A percentile compares a stretch with the other conserved stretches of the same genome.
phyloP scores from a whole-genome alignment of 805 yeast genomes.

The Candida suzukii region DNA sequence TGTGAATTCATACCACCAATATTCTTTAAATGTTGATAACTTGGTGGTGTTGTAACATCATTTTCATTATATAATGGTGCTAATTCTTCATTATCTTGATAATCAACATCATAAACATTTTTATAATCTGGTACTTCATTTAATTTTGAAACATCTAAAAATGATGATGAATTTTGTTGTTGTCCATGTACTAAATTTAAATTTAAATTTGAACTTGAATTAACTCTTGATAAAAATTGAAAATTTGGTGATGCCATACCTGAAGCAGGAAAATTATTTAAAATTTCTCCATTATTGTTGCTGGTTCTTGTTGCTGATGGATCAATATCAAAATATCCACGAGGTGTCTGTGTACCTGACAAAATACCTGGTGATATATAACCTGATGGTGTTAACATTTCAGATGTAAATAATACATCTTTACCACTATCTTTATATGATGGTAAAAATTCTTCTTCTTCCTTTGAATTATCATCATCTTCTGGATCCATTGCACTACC shows the following conservation, averaged over 20 bases:
- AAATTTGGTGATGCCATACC: conserved; percentile 19
- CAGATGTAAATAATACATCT: conserved; percentile 15
- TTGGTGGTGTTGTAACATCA: not conserved
- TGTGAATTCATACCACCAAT: not conserved
- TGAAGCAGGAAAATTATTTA: conserved; percentile 22
- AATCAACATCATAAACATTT: conserved; percentile 22
- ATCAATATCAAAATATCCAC: conserved; percentile 6
- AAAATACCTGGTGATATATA: conserved; percentile 6
- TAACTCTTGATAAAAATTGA: conserved; percentile 16
- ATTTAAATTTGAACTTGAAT: conserved; percentile 5
- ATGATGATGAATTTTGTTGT: not conserved
- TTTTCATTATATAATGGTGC: conserved; percentile 17
- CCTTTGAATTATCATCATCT: conserved; percentile 6
- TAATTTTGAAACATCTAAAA: conserved; percentile 2
- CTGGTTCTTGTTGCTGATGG: not conserved
- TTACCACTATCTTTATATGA: conserved; percentile 16
- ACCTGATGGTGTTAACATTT: conserved; percentile 5
- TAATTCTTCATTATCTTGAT: conserved; percentile 12
- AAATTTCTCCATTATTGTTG: not conserved
- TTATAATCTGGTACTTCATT: conserved; percentile 20
- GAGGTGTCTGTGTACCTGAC: conserved; percentile 9
- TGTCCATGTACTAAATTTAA: not conserved
- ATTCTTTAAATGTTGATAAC: not conserved
- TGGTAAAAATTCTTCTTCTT: conserved; percentile 13
- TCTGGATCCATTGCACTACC: conserved; percentile 10